These are phyloP conservation scores for Kazachstania martiniae DNA, from an alignment of 805 yeast genomes.

Conservation along the genomic window DNA sequence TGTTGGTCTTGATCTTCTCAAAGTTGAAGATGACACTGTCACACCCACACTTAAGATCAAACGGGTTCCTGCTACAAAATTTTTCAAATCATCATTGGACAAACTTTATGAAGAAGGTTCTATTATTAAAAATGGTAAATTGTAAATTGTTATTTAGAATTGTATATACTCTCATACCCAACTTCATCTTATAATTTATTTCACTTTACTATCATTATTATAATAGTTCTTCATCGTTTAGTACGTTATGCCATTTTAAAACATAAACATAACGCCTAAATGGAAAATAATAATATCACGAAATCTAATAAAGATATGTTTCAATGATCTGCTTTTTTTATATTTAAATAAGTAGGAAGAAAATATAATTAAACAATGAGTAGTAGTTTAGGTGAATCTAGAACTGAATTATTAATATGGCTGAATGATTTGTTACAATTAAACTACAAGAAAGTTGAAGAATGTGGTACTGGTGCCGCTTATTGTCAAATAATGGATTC, in stretches of 20 bases:
- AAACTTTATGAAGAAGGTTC: slow-evolving; percentile 42
- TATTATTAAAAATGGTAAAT: slow-evolving; percentile 15
- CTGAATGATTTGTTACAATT: slow-evolving; percentile 60
- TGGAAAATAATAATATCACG: background rate
- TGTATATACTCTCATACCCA: no score
- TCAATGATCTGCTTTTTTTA: no score
- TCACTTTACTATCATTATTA: no score
- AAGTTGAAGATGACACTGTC: slow-evolving; percentile 46
- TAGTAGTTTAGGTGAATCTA: slow-evolving; percentile 51
- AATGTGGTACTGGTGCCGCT: slow-evolving; percentile 92
- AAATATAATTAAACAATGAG: slow-evolving; percentile 4
- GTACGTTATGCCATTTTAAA: no score
- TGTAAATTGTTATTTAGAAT: no score
- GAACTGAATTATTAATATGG: slow-evolving; percentile 80
- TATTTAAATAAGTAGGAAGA: background rate
- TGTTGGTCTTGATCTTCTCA: slow-evolving; percentile 49
- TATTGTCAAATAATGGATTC: slow-evolving; percentile 89
- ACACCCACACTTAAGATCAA: slow-evolving; percentile 60
- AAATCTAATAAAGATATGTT: no score
- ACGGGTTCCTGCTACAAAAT: slow-evolving; percentile 38
- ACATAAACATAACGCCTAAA: no score
- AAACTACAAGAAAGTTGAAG: slow-evolving; percentile 69
- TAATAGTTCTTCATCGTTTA: no score
- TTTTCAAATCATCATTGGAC: slow-evolving; percentile 32
- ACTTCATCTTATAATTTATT: no score